A percentile compares a stretch with the other conserved stretches of the same genome.
These are phyloP conservation scores for Pythium chondricola DNA, from an alignment of 352 stramenopile genomes.

Conservation along the genomic window DNA sequence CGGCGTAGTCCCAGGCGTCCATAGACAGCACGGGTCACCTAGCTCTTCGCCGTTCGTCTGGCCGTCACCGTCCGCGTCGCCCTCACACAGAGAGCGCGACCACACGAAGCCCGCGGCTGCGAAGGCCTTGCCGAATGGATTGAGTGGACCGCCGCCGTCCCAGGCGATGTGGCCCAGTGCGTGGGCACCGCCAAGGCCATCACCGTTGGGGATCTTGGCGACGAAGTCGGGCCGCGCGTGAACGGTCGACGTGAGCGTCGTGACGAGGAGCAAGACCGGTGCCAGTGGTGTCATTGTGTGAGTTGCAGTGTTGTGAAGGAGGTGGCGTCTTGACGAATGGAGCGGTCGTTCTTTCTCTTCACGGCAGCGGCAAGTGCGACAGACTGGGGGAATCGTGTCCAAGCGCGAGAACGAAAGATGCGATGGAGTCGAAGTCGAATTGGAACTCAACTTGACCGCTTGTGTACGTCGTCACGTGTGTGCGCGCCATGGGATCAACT, in stretches of 20 bases:
- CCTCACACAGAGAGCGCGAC: constrained; percentile 43
- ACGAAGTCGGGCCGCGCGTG: constrained; percentile 11
- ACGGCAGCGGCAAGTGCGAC: too few relatives aligned
- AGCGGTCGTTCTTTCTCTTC: too few relatives aligned
- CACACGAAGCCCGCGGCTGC: constrained; percentile 34
- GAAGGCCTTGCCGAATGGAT: constrained; percentile 66
- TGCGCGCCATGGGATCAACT: too few relatives aligned
- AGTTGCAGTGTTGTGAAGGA: too few relatives aligned
- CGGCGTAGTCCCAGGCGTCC: constrained; percentile 22
- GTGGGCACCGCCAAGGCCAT: constrained; percentile 7
- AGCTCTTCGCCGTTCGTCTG: constrained; percentile 84
- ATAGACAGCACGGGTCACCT: constrained; percentile 78
- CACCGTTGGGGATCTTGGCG: constrained; percentile 12
- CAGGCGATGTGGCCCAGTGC: constrained; percentile 54
- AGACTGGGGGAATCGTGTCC: too few relatives aligned
- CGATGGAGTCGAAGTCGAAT: too few relatives aligned
- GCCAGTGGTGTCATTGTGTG: too few relatives aligned
- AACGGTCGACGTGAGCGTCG: background rate
- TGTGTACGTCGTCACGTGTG: too few relatives aligned
- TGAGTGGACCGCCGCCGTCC: constrained; percentile 36
- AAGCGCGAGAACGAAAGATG: too few relatives aligned
- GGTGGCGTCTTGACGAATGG: too few relatives aligned
- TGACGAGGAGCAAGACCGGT: background rate
- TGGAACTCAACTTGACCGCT: too few relatives aligned
- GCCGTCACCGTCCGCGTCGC: constrained; percentile 74